Percentiles rank a stretch among this genome's conserved stretches.
These are phyloP conservation scores for Colletotrichum sp. DNA, from an alignment of 2,329 filamentous ascomycete genomes.

Conservation along the genomic window DNA sequence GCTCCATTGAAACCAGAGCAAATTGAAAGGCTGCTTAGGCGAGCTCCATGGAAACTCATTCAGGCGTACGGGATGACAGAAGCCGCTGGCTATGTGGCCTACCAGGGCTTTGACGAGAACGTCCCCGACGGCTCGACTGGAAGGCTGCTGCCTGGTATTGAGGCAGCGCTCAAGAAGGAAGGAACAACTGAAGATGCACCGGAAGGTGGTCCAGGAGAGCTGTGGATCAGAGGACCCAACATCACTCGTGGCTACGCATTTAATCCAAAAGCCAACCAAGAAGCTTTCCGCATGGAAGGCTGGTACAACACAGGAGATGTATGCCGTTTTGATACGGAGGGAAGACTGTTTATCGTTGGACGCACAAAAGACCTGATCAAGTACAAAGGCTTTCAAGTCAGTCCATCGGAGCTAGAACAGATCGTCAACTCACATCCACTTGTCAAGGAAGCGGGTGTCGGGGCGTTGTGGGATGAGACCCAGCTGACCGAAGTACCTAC, in stretches of 20 bases:
- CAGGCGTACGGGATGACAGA: constrained; percentile 53
- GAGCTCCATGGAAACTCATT: constrained; percentile 41
- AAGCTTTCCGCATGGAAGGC: constrained; percentile 38
- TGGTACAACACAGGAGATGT: constrained; percentile 54
- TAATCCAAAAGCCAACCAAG: constrained; percentile 40
- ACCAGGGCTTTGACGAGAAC: constrained; percentile 37
- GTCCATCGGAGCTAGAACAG: constrained; percentile 40
- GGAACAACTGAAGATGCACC: constrained; percentile 38
- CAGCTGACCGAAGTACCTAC: constrained; percentile 42
- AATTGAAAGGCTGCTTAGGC: constrained; percentile 31
- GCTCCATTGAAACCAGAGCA: constrained; percentile 37
- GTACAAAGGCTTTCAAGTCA: constrained; percentile 47
- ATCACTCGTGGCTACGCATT: constrained; percentile 47
- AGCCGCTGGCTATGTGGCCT: constrained; percentile 46
- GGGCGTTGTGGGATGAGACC: constrained; percentile 38
- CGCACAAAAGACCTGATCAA: constrained; percentile 47
- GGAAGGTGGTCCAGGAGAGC: constrained; percentile 41
- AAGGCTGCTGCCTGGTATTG: constrained; percentile 40
- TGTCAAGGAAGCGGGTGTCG: constrained; percentile 39
- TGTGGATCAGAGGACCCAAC: constrained; percentile 49
- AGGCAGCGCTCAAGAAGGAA: constrained; percentile 43
- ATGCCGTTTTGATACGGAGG: constrained; percentile 37
- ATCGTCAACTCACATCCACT: constrained; percentile 40
- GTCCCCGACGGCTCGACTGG: constrained; percentile 39
- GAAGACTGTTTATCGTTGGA: constrained; percentile 39